phyloP scores from a whole-genome alignment of 1,139 yeast genomes.

The Taiozyma sp. region DNA sequence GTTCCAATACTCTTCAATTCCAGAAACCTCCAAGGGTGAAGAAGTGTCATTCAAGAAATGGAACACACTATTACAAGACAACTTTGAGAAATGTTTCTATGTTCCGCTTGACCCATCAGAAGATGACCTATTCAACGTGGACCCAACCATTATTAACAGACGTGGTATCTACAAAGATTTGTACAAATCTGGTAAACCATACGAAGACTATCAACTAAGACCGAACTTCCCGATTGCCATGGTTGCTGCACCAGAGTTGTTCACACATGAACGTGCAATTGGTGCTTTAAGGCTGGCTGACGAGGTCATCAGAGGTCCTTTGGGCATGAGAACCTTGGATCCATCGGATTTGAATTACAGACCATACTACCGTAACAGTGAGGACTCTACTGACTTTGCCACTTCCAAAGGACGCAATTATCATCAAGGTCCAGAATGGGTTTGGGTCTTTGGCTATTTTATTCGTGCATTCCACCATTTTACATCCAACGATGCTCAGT shows the following conservation, averaged over 20 bases:
- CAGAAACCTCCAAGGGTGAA: conserved; percentile 35
- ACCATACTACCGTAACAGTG: conserved; percentile 79
- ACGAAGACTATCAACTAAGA: conserved; percentile 89
- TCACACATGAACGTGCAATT: conserved; percentile 54
- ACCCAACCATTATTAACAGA: conserved; percentile 65
- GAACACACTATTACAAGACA: conserved; percentile 61
- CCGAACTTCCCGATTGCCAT: conserved; percentile 92
- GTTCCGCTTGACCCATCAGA: conserved; percentile 60
- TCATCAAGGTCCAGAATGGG: conserved; percentile 99
- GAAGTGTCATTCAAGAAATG: conserved; percentile 53
- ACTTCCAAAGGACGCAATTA: conserved; percentile 94
- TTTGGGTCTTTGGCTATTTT: conserved; percentile 87
- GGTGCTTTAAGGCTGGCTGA: conserved; percentile 70
- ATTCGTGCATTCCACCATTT: conserved; percentile 66
- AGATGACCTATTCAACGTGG: conserved; percentile 53
- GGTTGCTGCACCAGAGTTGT: conserved; percentile 90
- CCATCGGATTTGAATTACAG: conserved; percentile 89
- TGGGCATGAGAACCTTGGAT: conserved; percentile 89
- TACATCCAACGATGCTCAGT: conserved; percentile 35
- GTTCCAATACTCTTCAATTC: conserved; percentile 39
- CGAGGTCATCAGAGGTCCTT: conserved; percentile 69
- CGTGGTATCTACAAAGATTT: conserved; percentile 93
- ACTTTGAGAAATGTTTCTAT: conserved; percentile 76
- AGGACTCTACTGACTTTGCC: conserved; percentile 80
- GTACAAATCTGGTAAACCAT: conserved; percentile 73